Base-by-base conservation (phyloP, 176 grass and related monocot species). In the Stipa capillata region DNA sequence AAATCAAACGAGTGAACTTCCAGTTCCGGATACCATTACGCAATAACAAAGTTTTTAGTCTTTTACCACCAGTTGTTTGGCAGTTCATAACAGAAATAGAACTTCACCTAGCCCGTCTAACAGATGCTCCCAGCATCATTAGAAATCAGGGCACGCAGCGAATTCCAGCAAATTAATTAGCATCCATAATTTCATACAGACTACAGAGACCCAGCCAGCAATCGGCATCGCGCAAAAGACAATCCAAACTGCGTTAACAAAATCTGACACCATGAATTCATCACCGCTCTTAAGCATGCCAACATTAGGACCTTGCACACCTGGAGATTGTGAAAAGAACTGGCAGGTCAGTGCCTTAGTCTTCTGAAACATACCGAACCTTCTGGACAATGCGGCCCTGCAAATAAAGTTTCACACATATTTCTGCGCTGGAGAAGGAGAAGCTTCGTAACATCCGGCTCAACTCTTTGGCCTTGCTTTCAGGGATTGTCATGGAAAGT, bases 391-490 rank as follows among this genome's bases (percentile, higher is more conserved):
- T 14, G 20, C 29, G 42, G 29, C 6, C 0, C 7, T 82, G 69
- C 29, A 72, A 31, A 44, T 27, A 76, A 45, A 76, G 25, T 20
- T 32, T 41, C 36, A 83, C 25, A 40, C 25, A 1, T 44, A 83
- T 34, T 33, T 52, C 60, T 34, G 33, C 28, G 14, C 7, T 67
- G 37, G 60, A 76, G 27, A 76, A 66, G 37, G 60, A 76, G 27
- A 76, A 66, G 60, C 49, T 66, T 16, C 7, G 8, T 20, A 45
- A 56, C 60, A 56, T 56, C 49, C 35, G 18, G 36, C 29, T 66
- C 13, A 83, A 35, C 36, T 64, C 81, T 20, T 54, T 83, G 14
- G 72, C 72, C 37, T 55, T 76, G 27, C 50, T 76, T 47, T 76
- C 60, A 55, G 72, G 17, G 31, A 76, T 24, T 24, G 5, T 13